These are phyloP conservation scores for Blastobotrys persicus DNA, from an alignment of 1,139 yeast species.

Conservation along the genomic window DNA sequence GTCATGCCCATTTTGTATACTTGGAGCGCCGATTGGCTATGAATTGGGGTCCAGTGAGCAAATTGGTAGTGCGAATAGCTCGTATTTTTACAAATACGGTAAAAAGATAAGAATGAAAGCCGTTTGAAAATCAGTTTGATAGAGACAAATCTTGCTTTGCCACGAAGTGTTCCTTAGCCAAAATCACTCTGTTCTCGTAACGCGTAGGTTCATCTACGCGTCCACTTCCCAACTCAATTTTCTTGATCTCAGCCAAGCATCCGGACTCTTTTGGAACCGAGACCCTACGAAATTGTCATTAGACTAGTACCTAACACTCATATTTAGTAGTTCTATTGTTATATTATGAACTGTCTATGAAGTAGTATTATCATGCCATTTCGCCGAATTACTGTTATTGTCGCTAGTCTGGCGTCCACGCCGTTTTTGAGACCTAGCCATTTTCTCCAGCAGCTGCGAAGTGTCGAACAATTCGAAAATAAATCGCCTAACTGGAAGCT, in stretches of 20 bases:
- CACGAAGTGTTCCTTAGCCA: neutral
- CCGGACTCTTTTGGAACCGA: no score
- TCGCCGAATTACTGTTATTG: conserved; percentile 19
- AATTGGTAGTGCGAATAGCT: neutral
- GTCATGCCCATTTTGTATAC: conserved; percentile 12
- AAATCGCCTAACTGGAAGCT: conserved; percentile 61
- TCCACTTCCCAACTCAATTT: no score
- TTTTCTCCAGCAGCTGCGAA: conserved; percentile 53
- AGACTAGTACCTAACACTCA: no score
- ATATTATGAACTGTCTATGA: no score
- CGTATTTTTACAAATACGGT: neutral
- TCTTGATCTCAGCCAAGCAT: no score
- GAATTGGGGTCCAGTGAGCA: neutral
- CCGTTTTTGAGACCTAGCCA: conserved; percentile 27
- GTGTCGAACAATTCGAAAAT: conserved; percentile 67
- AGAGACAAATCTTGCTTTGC: neutral
- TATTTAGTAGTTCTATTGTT: no score
- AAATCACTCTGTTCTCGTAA: neutral
- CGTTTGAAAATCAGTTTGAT: neutral
- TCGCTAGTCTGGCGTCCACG: conserved; percentile 26
- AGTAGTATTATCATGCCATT: no score
- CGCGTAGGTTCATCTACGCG: neutral
- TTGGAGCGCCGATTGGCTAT: neutral
- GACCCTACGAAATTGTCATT: no score
- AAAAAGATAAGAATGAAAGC: neutral